phyloP scores from a whole-genome alignment of 176 grass and related monocot species.

The Elaeis guineensis region DNA sequence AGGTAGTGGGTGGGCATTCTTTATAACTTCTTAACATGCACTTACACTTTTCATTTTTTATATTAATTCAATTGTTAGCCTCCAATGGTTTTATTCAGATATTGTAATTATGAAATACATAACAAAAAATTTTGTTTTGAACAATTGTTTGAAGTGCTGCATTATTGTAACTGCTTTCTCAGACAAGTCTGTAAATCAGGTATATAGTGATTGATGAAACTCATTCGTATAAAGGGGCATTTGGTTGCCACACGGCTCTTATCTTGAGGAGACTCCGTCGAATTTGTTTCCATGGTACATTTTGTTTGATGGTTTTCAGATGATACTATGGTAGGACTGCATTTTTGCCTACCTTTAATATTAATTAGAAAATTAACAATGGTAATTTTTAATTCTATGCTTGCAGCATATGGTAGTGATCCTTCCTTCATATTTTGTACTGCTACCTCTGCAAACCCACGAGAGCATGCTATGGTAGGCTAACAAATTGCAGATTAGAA shows the following conservation, averaged over 20 bases:
- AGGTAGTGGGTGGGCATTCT: conserved; percentile 38
- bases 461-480: conserved; percentile 91
- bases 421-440: conserved; percentile 91
- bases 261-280: conserved; percentile 80
- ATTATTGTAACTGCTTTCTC: conserved; percentile 5
- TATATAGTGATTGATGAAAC: conserved; percentile 98
- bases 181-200: conserved; percentile 32
- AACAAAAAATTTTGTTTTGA: no score
- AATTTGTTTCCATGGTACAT: conserved; percentile 79
- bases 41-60: no score
- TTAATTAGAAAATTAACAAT: no score
- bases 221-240: conserved; percentile 95
- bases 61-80: no score
- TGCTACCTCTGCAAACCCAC: conserved; percentile 85
- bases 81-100: no score
- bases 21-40: not conserved
- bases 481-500: not conserved
- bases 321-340: not conserved
- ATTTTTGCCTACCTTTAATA: conserved; percentile 10
- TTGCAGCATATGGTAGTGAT: conserved; percentile 68
- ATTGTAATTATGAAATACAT: no score
- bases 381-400: conserved; percentile 15
- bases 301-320: no score
- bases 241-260: conserved; percentile 93
- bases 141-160: not conserved